Base-by-base conservation (phyloP, 345 rosid species). In the Reutealis trisperma region DNA sequence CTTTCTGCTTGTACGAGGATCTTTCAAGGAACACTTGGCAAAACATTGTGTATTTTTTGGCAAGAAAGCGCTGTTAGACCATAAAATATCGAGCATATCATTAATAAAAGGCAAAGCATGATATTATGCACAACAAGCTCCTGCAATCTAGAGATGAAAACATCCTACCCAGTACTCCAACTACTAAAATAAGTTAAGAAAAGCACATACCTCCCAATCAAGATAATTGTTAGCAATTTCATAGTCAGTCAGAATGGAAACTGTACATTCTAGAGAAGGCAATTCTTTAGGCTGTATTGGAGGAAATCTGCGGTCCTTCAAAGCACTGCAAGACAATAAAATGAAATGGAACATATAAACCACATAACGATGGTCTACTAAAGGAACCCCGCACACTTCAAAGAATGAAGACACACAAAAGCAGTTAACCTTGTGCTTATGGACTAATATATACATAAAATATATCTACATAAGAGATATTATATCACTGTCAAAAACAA, bases 251-350 rank as follows among this genome's bases (percentile, higher is more conserved):
- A 94, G 72, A 82, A 96, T 81, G 37, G 99, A 96, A 70, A 96
- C 98, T 2, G 99, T 92, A 79, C 99, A 96, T 77, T 94, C 97
- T 78, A 96, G 83, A 70, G 65, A 77, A 73, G 99, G 97, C 91
- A 96, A 81, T 83, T 96, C 99, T 85, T 89, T 91, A 64, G 97
- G 88, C 76, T 92, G 97, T 67, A 96, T 94, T 34, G 98, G 97
- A 73, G 95, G 95, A 79, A 94, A 96, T 85, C 98, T 91, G 71
- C 98, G 92, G 82, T 96, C 99, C 91, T 87, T 92, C 85, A 96
- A 82, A 80, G 99, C 99, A 86, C 98, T 96, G 87, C 82, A 83
- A 82, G 82, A 65, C 58, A 64, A 41, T n/a, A 63, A 24, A 42
- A 70, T 1, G 32, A 62, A 67, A 75, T 32, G 27, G 63, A 47